A percentile compares a stretch with the other conserved stretches of the same genome.
These are phyloP conservation scores for Leccinum pseudoinsigne DNA, from an alignment of 1,284 basidiomycete genomes.

Conservation along the genomic window DNA sequence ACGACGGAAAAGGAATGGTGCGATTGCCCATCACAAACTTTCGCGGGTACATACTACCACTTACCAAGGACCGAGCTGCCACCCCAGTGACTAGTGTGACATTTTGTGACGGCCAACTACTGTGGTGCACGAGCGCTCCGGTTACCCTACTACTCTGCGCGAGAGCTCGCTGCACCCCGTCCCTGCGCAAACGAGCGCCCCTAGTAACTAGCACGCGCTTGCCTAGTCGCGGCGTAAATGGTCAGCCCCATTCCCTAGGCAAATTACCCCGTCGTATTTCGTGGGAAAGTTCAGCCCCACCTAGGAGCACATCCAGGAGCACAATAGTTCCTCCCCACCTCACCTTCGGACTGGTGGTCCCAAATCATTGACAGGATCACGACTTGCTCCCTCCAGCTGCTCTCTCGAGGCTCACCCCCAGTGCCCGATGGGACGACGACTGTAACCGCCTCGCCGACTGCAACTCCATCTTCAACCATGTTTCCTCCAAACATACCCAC, in stretches of 20 bases:
- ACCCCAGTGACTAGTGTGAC: too few species aligned
- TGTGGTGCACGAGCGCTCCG: too few species aligned
- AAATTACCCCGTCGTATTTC: too few species aligned
- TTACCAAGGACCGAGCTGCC: too few species aligned
- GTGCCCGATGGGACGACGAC: slow-evolving; percentile 54
- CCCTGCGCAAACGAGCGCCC: too few species aligned
- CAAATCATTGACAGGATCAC: slow-evolving; percentile 32
- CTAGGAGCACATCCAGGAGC: slow-evolving; percentile 58
- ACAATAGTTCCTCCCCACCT: slow-evolving; percentile 41
- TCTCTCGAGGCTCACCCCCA: slow-evolving; percentile 35
- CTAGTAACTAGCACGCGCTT: too few species aligned
- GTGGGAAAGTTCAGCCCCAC: slow-evolving; percentile 40
- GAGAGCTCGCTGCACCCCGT: too few species aligned
- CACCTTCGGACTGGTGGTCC: slow-evolving; percentile 40
- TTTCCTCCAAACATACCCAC: slow-evolving; percentile 43
- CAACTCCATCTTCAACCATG: slow-evolving; percentile 39
- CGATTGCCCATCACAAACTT: neutral
- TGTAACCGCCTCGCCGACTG: slow-evolving; percentile 59
- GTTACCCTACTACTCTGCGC: too few species aligned
- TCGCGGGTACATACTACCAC: neutral
- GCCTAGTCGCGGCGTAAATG: too few species aligned
- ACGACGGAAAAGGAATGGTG: neutral
- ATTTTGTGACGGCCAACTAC: too few species aligned
- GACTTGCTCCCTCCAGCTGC: slow-evolving; percentile 26
- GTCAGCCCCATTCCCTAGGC: too few species aligned